Evolutionary conservation across 441 rosid genomes (phyloP).

Genomic region (Biscutella laevigata): DNA sequence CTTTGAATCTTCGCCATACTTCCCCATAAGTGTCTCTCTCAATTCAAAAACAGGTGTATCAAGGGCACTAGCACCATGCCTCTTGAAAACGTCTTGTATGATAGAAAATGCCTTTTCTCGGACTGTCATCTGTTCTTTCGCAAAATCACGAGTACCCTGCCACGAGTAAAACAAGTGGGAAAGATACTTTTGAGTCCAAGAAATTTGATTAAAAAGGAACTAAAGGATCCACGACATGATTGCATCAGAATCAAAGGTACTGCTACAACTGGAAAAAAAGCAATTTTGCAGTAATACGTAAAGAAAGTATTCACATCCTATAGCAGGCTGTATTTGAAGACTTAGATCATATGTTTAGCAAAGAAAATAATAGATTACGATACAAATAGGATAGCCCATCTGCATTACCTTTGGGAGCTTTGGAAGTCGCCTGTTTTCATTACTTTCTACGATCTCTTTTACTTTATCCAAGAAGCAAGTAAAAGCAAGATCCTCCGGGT

Average conservation of each 20-base stretch:
- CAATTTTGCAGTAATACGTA: no score
- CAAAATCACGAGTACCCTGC: slow-evolving; percentile 90
- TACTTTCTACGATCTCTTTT: slow-evolving; percentile 77
- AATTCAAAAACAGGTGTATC: slow-evolving; percentile 96
- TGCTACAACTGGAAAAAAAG: no score
- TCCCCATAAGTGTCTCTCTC: slow-evolving; percentile 91
- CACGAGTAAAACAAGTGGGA: slow-evolving; percentile 13
- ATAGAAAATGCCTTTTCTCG: slow-evolving; percentile 76
- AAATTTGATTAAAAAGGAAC: no score
- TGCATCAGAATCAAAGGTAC: no score
- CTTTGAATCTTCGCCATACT: slow-evolving; percentile 94
- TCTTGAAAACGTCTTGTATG: slow-evolving; percentile 68
- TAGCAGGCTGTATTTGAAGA: no score
- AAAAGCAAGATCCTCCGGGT: slow-evolving; percentile 40
- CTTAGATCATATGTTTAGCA: no score
- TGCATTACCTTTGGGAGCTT: slow-evolving; percentile 79
- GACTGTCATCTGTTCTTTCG: slow-evolving; percentile 73
- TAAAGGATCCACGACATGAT: no score
- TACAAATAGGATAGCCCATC: background rate
- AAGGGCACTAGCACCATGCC: slow-evolving; percentile 79
- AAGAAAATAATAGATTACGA: no score
- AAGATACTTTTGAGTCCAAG: background rate
- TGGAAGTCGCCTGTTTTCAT: slow-evolving; percentile 84
- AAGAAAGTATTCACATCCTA: no score
- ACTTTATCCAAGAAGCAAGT: slow-evolving; percentile 43